Percentiles rank a stretch among this genome's conserved stretches.
phyloP scores from a whole-genome alignment of 225 moss, liverwort and hornwort genomes.

The Asterella californica region DNA sequence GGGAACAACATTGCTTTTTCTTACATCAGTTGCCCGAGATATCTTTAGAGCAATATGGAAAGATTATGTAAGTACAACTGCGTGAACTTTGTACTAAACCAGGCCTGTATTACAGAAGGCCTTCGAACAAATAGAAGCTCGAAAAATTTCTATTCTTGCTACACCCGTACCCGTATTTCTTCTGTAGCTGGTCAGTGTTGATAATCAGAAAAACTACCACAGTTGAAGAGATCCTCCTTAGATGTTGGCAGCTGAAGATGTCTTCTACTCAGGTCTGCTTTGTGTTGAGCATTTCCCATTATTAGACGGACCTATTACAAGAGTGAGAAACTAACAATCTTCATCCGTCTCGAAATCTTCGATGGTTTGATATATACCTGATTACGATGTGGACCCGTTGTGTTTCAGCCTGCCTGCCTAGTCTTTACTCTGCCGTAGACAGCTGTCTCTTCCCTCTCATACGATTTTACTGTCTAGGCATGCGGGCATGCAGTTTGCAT shows the following conservation, averaged over 20 bases:
- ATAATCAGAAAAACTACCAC: not conserved
- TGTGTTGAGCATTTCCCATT: too few species aligned
- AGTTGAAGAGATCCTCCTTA: not conserved
- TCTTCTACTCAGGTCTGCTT: not conserved
- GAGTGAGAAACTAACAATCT: too few species aligned
- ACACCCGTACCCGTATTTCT: not conserved
- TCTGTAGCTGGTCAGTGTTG: not conserved
- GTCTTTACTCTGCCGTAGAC: too few species aligned
- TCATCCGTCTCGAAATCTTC: too few species aligned
- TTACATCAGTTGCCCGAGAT: conserved; percentile 23
- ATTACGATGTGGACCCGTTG: too few species aligned
- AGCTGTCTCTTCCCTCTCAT: too few species aligned
- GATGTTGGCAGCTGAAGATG: not conserved
- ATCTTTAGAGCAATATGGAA: conserved; percentile 14
- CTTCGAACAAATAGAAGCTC: conserved; percentile 35
- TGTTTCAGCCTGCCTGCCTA: too few species aligned
- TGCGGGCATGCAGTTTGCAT: too few species aligned
- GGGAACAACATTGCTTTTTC: conserved; percentile 33
- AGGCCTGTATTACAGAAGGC: conserved; percentile 28
- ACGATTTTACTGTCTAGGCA: too few species aligned
- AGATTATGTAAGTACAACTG: conserved; percentile 25
- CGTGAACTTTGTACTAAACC: conserved; percentile 26
- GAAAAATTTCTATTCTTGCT: conserved; percentile 22
- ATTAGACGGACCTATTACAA: too few species aligned
- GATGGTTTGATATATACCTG: too few species aligned